Evolutionary conservation across 2,329 filamentous ascomycete species (phyloP).

Genomic region (Tolypocladium tundrense): DNA sequence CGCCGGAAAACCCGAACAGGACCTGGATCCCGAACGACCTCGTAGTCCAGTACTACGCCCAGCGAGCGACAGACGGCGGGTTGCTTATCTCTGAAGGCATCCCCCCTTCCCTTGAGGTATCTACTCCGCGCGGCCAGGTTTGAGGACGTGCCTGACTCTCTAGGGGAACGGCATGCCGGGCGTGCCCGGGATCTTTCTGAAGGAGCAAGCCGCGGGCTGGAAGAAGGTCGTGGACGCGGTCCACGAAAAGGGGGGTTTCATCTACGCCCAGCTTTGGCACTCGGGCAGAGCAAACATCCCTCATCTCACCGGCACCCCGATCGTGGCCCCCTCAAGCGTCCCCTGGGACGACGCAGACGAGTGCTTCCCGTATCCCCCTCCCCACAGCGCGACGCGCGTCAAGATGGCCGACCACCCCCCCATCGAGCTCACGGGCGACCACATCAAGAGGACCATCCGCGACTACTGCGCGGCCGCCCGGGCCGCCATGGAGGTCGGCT

Average conservation of each 20-base stretch:
- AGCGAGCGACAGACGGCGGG: conserved; percentile 29
- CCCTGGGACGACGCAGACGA: not conserved
- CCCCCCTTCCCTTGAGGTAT: conserved; percentile 31
- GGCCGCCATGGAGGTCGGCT: not conserved
- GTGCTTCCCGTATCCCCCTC: not conserved
- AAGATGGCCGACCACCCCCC: not conserved
- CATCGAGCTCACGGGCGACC: not conserved
- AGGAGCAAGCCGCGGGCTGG: not conserved
- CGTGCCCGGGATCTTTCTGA: not conserved
- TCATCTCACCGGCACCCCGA: not conserved
- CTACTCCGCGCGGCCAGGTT: conserved; percentile 24
- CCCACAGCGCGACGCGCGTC: not conserved
- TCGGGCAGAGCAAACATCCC: not conserved
- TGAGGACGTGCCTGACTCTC: not conserved
- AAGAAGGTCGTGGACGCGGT: not conserved
- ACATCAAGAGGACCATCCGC: not conserved
- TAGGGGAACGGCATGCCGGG: not conserved
- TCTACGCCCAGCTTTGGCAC: not conserved
- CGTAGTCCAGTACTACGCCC: conserved; percentile 30
- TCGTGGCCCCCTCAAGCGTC: not conserved
- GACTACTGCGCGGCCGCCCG: not conserved
- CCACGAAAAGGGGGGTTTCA: not conserved
- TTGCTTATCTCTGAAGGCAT: conserved; percentile 35
- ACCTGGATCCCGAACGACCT: conserved; percentile 35
- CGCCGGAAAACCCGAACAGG: conserved; percentile 34